Base-by-base conservation (phyloP, 2,329 filamentous ascomycete genomes). In the Helicocarpus griseus region DNA sequence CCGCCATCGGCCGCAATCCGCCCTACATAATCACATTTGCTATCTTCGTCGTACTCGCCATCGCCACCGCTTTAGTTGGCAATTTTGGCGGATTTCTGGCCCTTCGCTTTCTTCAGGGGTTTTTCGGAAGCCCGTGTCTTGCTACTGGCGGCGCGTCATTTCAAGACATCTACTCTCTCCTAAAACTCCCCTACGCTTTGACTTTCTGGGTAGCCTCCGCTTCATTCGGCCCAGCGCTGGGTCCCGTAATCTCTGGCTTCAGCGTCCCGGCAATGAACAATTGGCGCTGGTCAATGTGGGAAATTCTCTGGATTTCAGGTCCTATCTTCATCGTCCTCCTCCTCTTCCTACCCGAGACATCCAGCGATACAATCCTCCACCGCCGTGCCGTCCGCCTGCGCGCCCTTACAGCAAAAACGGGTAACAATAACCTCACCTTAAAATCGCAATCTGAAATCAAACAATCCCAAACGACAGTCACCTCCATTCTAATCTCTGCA, bases 231-330 rank as follows among this genome's bases (percentile, higher is more conserved):
- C 78, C 76, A 0, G 79, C 81, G 8, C 70, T 85, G 0, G 82
- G 82, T 0, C 81, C 82, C 3, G 65, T 85, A 0, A 67, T 86
- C 4, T 77, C 75, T 2, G 81, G 80, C 4, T 86, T 80, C 63
- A 73, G 77, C 4, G 80, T 83, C 5, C 72, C 74, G 1, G 75
- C 71, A 4, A 73, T 79, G 63, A 68, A 66, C 49, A n/a, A n/a
- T n/a, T 86, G 81, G 81, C 73, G 80, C n/a, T 85, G 81, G 81
- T 77, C 78, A 0, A 82, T 61, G n/a, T 61, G 78, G 72, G 79
- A 83, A 60, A 78, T 83, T 51, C 69, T 85, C 52, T 85, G 80
- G 80, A 72, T 78, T 17, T 72, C 79, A 0, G 74, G 71, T 0
- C 81, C 81, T 0, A 62, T 83, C 40, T 76, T 84, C 57, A 56